A percentile compares a stretch with the other conserved stretches of the same genome.
phyloP scores from a whole-genome alignment of 805 yeast genomes.

The Pichia thaimueangensis region DNA sequence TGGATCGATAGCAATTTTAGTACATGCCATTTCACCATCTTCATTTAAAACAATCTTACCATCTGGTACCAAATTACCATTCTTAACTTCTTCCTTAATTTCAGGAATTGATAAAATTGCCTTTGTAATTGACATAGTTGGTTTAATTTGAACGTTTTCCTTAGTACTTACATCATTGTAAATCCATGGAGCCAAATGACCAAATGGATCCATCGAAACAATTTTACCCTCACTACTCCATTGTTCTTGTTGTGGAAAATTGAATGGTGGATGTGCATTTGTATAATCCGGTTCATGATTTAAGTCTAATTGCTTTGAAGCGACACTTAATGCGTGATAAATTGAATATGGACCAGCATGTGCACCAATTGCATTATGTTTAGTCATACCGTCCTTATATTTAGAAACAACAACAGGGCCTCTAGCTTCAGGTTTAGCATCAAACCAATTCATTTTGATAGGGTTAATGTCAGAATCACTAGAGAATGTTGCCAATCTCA shows the following conservation, averaged over 20 bases:
- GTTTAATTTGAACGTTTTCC: slow-evolving; percentile 51
- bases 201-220: slow-evolving; percentile 61
- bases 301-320: slow-evolving; percentile 48
- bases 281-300: slow-evolving; percentile 53
- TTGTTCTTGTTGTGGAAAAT: slow-evolving; percentile 46
- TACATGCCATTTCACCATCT: slow-evolving; percentile 54
- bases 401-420: slow-evolving; percentile 57
- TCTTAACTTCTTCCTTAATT: slow-evolving; percentile 47
- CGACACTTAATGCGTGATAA: slow-evolving; percentile 61
- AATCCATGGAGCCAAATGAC: slow-evolving; percentile 59
- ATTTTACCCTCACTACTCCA: slow-evolving; percentile 54
- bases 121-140: slow-evolving; percentile 61
- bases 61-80: slow-evolving; percentile 50
- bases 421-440: slow-evolving; percentile 38
- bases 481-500: slow-evolving; percentile 48
- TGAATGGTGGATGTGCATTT: slow-evolving; percentile 56
- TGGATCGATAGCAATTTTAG: slow-evolving; percentile 64
- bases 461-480: slow-evolving; percentile 45
- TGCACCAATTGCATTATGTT: slow-evolving; percentile 60
- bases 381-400: slow-evolving; percentile 39
- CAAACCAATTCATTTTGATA: slow-evolving; percentile 48
- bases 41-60: slow-evolving; percentile 54
- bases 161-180: slow-evolving; percentile 37
- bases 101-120: slow-evolving; percentile 59
- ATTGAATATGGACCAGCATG: slow-evolving; percentile 59